Evolutionary conservation across 2,329 filamentous ascomycete genomes (phyloP).

Genomic region (Aspergillus sp.): DNA sequence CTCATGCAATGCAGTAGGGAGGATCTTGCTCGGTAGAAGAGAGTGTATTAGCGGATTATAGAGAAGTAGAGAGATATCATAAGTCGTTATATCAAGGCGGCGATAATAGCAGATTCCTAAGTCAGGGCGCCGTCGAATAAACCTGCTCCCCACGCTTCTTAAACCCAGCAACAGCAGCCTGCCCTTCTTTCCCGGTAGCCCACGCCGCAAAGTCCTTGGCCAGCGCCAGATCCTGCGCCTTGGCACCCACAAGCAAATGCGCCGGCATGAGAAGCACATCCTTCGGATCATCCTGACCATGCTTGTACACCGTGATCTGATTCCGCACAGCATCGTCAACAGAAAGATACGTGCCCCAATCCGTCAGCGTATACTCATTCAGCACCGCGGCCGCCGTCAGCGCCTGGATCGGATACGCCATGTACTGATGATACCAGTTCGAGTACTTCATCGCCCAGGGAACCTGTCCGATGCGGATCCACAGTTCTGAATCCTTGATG

Average conservation of each 20-base stretch:
- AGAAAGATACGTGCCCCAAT: constrained; percentile 52
- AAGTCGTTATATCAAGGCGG: not conserved
- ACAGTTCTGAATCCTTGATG: constrained; percentile 53
- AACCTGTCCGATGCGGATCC: constrained; percentile 52
- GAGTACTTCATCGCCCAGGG: constrained; percentile 53
- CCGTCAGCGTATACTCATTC: constrained; percentile 54
- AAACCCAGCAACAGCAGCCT: constrained; percentile 44
- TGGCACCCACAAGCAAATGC: constrained; percentile 45
- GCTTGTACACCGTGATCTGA: constrained; percentile 36
- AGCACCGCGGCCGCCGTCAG: constrained; percentile 48
- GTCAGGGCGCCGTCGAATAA: constrained; percentile 42
- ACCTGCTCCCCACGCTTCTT: constrained; percentile 44
- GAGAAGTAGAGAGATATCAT: not conserved
- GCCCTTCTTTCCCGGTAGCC: constrained; percentile 40
- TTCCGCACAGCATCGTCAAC: constrained; percentile 39
- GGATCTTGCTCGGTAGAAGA: not conserved
- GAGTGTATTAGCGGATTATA: no score
- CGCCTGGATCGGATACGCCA: constrained; percentile 52
- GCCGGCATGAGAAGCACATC: constrained; percentile 52
- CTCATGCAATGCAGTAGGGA: not conserved
- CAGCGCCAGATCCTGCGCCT: constrained; percentile 39
- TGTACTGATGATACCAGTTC: constrained; percentile 55
- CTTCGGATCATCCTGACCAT: constrained; percentile 40
- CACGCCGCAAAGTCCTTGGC: constrained; percentile 47
- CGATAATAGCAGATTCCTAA: not conserved